Percentiles rank a stretch among this genome's conserved stretches.
Evolutionary conservation across 2,329 filamentous ascomycete genomes (phyloP).

Genomic region (Teratosphaeria destructans): DNA sequence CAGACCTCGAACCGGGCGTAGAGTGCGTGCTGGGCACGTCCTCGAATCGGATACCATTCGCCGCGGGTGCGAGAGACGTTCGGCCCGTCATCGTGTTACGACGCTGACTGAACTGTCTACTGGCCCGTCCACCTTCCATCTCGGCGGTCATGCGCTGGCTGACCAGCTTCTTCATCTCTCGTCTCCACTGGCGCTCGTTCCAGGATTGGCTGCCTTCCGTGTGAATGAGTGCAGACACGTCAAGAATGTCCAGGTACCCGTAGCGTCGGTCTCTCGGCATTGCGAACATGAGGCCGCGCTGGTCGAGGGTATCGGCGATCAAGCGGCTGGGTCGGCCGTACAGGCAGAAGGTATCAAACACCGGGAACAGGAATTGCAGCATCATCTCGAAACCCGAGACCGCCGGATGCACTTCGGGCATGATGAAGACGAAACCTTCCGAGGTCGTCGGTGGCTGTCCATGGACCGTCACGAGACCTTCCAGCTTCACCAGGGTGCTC

Average conservation of each 20-base stretch:
- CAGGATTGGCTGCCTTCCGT: constrained; percentile 65
- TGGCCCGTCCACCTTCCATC: constrained; percentile 14
- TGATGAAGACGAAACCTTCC: constrained; percentile 94
- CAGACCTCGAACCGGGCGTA: constrained; percentile 34
- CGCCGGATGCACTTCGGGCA: constrained; percentile 89
- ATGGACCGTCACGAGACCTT: constrained; percentile 83
- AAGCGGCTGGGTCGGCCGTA: constrained; percentile 84
- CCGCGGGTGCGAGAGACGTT: constrained; percentile 17
- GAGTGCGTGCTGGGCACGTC: constrained; percentile 33
- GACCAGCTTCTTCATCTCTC: constrained; percentile 78
- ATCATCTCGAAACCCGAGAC: constrained; percentile 94
- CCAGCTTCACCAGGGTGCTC: constrained; percentile 86
- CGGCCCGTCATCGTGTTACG: constrained; percentile 34
- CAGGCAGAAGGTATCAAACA: constrained; percentile 82
- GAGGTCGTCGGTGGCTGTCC: constrained; percentile 63
- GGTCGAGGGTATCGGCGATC: constrained; percentile 76
- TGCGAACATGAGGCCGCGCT: constrained; percentile 91
- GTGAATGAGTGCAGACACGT: constrained; percentile 71
- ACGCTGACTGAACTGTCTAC: constrained; percentile 25
- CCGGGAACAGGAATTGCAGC: constrained; percentile 82
- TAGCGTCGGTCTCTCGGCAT: constrained; percentile 84
- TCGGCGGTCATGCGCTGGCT: constrained; percentile 58
- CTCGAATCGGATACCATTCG: constrained; percentile 31
- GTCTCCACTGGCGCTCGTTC: constrained; percentile 84
- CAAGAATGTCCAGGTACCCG: constrained; percentile 80